These are phyloP conservation scores for Syzygium aromaticum DNA, from an alignment of 345 rosid genomes.

Conservation along the genomic window DNA sequence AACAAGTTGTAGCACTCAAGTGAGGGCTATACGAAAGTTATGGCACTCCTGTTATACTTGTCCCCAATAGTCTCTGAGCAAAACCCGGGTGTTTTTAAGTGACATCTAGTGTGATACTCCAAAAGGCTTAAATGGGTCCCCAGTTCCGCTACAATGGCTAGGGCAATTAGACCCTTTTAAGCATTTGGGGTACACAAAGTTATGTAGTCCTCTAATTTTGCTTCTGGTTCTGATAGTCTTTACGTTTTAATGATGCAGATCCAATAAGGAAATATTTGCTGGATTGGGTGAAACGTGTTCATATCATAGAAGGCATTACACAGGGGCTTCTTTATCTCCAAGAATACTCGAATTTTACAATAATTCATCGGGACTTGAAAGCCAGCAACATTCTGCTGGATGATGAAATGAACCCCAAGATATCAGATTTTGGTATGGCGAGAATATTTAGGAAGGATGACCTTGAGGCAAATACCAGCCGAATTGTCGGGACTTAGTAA, in stretches of 20 bases:
- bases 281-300: slow-evolving; percentile 27
- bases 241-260: slow-evolving; percentile 13
- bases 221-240: background rate
- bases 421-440: slow-evolving; percentile 40
- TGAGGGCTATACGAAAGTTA: too few relatives aligned
- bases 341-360: slow-evolving; percentile 38
- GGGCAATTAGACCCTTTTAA: background rate
- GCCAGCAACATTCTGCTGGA: slow-evolving; percentile 34
- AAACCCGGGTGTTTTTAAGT: background rate
- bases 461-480: slow-evolving; percentile 24
- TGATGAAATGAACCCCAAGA: slow-evolving; percentile 28
- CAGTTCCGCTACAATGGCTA: background rate
- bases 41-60: too few relatives aligned
- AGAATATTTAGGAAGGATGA: slow-evolving; percentile 25
- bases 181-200: background rate
- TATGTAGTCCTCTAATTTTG: background rate
- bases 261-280: background rate
- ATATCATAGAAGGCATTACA: slow-evolving; percentile 32
- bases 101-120: background rate
- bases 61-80: background rate
- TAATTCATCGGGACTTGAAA: slow-evolving; percentile 36
- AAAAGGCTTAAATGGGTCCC: background rate
- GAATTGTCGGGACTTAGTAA: slow-evolving; percentile 39
- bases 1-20: too few relatives aligned
- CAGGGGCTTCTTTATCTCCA: slow-evolving; percentile 44